Base-by-base conservation (phyloP, 2,329 filamentous ascomycete genomes). In the Alternaria ventricosa region DNA sequence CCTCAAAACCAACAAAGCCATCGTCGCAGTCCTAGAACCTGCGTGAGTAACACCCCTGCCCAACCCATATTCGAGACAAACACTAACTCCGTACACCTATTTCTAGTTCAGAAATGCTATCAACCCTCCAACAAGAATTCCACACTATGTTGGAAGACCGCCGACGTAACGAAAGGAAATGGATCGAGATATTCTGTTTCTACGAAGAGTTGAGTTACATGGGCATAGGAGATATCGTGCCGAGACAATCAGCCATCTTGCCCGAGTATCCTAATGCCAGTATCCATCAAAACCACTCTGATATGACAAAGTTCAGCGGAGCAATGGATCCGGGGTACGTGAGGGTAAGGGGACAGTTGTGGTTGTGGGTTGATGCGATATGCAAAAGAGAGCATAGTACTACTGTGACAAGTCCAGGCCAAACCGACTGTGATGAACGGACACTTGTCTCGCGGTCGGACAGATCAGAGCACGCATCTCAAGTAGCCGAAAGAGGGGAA, bases 1-100 rank as follows among this genome's bases (percentile, higher is more conserved):
- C 8, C 36, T 0, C 0, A 41, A 11, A 0, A 41, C 36, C 8
- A 41, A 41, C n/a, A 6, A 1, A 41, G n/a, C 1, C 0, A 10
- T 41, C n/a, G n/a, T 41, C 9, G 36, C 9, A 2, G 36, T 41
- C 0, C n/a, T 41, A 2, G 36, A 41, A 41, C 33, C 33, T 0
- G 8, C 33, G 12, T 30, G 0, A 13, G 28, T 30, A 30, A 30
- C 27, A 28, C 5, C 27, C 27, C 27, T 28, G 5, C 12, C 3
- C 27, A 28, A 12, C 1, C 27, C 2, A 2, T 3, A 5, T 1
- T 0, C 5, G 2, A 12, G 5, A 33, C 28, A 33, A 33, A 33
- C 28, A 33, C 28, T 33, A 12, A 33, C 12, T 13, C 2, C 12
- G 7, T 6, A 30, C 28, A 1, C 27, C 5, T 3, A 33, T 33